phyloP scores from a whole-genome alignment of 2,329 filamentous ascomycete genomes.

The Alternaria sp. region DNA sequence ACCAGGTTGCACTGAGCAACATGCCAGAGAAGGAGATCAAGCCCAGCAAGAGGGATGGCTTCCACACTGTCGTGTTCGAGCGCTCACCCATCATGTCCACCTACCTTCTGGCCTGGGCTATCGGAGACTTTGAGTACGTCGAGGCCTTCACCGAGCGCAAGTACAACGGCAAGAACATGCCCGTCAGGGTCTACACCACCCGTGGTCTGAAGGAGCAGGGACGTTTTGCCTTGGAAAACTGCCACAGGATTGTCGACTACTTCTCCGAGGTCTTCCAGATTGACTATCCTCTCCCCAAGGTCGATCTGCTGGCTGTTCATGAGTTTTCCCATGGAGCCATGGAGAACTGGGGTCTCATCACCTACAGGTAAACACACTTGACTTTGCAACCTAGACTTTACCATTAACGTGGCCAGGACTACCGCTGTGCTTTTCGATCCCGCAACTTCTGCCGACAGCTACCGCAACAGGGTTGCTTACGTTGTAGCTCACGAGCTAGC shows the following conservation, averaged over 20 bases:
- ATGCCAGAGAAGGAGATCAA: slow-evolving; percentile 85
- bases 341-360: slow-evolving; percentile 99
- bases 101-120: slow-evolving; percentile 92
- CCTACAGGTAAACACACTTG: slow-evolving; percentile 68
- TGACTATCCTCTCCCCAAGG: slow-evolving; percentile 87
- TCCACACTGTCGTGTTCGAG: slow-evolving; percentile 88
- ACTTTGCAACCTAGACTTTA: neutral
- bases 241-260: slow-evolving; percentile 92
- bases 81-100: slow-evolving; percentile 94
- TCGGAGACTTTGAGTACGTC: slow-evolving; percentile 96
- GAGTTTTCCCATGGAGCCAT: slow-evolving; percentile 91
- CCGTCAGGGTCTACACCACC: slow-evolving; percentile 95
- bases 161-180: slow-evolving; percentile 90
- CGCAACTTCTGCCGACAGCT: slow-evolving; percentile 85
- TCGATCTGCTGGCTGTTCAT: slow-evolving; percentile 94
- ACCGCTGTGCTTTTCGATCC: slow-evolving; percentile 97
- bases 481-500: slow-evolving; percentile 98
- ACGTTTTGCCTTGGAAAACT: slow-evolving; percentile 86
- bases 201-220: slow-evolving; percentile 93
- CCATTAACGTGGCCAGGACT: slow-evolving; percentile 58
- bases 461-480: slow-evolving; percentile 93
- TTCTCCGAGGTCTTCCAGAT: slow-evolving; percentile 95
- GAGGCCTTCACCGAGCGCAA: slow-evolving; percentile 88
- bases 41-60: slow-evolving; percentile 73
- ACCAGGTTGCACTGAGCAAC: slow-evolving; percentile 90